A percentile compares a stretch with the other conserved stretches of the same genome.
Evolutionary conservation across 2,329 filamentous ascomycete genomes (phyloP).

Genomic region (Xylaria sp.): DNA sequence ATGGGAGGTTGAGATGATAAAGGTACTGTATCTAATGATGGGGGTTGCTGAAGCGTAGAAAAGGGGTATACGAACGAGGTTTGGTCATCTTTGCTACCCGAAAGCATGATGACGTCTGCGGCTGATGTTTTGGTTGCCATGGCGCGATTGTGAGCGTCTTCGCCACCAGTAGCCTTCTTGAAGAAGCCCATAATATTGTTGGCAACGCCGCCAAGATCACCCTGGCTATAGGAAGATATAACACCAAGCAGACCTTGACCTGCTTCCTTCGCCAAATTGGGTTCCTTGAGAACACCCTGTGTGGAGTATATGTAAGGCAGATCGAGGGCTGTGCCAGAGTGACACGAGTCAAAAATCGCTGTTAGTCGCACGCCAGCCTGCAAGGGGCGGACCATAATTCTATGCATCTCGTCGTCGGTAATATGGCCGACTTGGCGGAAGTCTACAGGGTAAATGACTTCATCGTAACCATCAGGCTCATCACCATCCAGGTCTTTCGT

Average conservation of each 20-base stretch:
- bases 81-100: constrained; percentile 93
- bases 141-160: constrained; percentile 81
- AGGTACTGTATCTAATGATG: constrained; percentile 16
- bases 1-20: constrained; percentile 27
- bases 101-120: constrained; percentile 98
- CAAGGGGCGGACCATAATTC: constrained; percentile 79
- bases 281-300: constrained; percentile 82
- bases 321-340: constrained; percentile 81
- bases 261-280: constrained; percentile 83
- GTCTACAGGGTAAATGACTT: constrained; percentile 83
- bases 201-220: constrained; percentile 85
- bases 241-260: constrained; percentile 77
- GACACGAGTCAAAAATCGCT: constrained; percentile 84
- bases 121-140: constrained; percentile 90
- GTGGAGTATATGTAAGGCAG: constrained; percentile 84
- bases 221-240: constrained; percentile 81
- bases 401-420: constrained; percentile 82
- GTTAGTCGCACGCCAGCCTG: constrained; percentile 85
- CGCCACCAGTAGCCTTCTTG: constrained; percentile 84
- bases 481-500: constrained; percentile 79
- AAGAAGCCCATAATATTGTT: constrained; percentile 83
- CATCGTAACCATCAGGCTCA: constrained; percentile 81
- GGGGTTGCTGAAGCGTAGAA: constrained; percentile 36
- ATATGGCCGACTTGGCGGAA: constrained; percentile 77
- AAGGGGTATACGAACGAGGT: constrained; percentile 75